These are phyloP conservation scores for Trichoderma gamsii DNA, from an alignment of 495 filamentous ascomycete species.

Conservation along the genomic window DNA sequence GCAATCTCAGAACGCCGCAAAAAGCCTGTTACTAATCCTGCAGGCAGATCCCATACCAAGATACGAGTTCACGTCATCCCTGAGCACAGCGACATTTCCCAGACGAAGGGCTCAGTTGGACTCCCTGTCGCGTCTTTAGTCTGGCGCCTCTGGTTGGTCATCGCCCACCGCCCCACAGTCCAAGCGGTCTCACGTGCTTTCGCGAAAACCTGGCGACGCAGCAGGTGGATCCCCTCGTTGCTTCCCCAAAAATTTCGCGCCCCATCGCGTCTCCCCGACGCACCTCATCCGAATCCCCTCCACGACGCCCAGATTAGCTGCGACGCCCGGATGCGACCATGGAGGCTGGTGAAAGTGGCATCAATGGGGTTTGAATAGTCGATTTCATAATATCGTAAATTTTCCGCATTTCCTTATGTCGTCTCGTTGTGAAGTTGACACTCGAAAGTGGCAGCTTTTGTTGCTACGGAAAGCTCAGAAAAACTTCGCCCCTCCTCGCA, in stretches of 20 bases:
- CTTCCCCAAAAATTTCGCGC: slow-evolving; percentile 11
- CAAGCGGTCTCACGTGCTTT: slow-evolving; percentile 15
- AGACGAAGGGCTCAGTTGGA: not conserved
- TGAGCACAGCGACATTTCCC: not conserved
- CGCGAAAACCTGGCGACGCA: slow-evolving; percentile 14
- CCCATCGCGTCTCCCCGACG: slow-evolving; percentile 12
- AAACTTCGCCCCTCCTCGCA: slow-evolving; percentile 9
- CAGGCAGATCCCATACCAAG: not conserved
- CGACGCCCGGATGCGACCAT: not conserved
- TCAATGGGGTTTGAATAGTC: not conserved
- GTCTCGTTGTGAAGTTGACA: not conserved
- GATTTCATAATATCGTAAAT: not conserved
- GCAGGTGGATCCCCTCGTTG: not conserved
- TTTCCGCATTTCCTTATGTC: not conserved
- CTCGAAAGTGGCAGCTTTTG: not conserved
- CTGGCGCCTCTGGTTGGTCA: not conserved
- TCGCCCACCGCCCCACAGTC: not conserved
- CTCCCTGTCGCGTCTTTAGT: not conserved
- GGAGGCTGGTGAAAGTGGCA: not conserved
- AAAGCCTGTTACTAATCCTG: no score
- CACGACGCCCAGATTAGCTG: not conserved
- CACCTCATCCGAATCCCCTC: slow-evolving; percentile 12
- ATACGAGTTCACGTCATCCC: not conserved
- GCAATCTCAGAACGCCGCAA: not conserved
- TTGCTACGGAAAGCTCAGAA: not conserved